phyloP scores from a whole-genome alignment of 78 protist species.

The Chrysochromulina parva region DNA sequence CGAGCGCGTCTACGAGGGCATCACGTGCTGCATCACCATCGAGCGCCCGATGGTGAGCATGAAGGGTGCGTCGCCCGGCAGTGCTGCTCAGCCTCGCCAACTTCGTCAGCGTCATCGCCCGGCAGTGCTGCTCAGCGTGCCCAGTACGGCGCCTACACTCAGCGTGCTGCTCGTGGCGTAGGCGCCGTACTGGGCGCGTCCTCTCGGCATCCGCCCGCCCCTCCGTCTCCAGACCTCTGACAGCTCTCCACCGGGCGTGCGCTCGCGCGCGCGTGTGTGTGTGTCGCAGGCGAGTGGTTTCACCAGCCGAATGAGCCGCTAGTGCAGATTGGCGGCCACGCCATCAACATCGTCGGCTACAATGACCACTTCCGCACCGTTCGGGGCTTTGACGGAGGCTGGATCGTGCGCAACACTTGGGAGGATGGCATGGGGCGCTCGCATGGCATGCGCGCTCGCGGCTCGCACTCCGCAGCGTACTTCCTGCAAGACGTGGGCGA shows the following conservation, averaged over 20 bases:
- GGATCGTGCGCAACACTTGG: not conserved
- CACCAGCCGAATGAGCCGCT: not conserved
- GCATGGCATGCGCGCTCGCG: not conserved
- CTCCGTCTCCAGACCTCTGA: too few species aligned
- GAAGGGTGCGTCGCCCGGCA: not conserved
- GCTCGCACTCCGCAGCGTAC: not conserved
- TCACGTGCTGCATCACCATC: not conserved
- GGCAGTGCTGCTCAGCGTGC: too few species aligned
- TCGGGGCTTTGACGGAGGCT: not conserved
- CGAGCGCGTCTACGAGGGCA: not conserved
- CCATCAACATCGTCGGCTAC: not conserved
- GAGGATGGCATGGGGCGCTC: not conserved
- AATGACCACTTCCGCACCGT: not conserved
- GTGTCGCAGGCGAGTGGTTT: not conserved
- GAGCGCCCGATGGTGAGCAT: not conserved
- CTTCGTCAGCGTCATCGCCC: too few species aligned
- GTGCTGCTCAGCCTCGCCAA: too few species aligned
- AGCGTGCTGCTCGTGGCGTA: too few species aligned
- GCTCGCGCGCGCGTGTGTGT: too few species aligned
- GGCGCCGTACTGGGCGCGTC: not conserved
- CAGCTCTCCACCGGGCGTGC: too few species aligned
- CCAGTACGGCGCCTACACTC: too few species aligned
- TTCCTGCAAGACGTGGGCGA: not conserved
- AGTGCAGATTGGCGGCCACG: not conserved
- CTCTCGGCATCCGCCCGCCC: too few species aligned